Base-by-base conservation (phyloP, 2,329 filamentous ascomycete genomes). In the Colletotrichum sp. region DNA sequence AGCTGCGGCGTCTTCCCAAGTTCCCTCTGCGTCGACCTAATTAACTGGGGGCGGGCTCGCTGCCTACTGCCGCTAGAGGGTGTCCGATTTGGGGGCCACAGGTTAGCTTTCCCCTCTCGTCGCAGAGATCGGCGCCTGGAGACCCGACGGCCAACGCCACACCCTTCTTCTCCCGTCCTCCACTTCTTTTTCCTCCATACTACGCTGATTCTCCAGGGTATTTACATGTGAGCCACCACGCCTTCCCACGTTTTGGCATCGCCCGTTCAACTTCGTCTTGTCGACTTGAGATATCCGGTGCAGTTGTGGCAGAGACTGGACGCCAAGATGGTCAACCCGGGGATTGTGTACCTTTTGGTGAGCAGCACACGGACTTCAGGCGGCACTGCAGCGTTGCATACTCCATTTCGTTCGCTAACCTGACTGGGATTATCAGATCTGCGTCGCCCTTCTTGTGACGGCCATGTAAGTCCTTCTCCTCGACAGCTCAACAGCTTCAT, bases 331-430 rank as follows among this genome's bases (percentile, higher is more conserved):
- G 69, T 82, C 62, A 81, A 81, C 39, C 81, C 81, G 2, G 81
- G 82, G 12, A 44, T 84, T 12, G 75, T 81, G 6, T 84, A 82
- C 72, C 74, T 85, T 66, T 75, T 83, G 72, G 84, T 84, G 73
- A 78, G 81, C 16, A n/a, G 18, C 28, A 0, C 18, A 26, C 32
- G 4, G 44, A 36, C 65, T 30, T 24, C 65, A 55, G 15, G 21
- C 44, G 44, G 44, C 44, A 52, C 4, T 52, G n/a, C 44, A 52
- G n/a, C 1, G 44, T 49, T 7, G 1, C 10, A 36, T 57, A 7
- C 44, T 2, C 21, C 34, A 64, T 24, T 64, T 7, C 15, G 32
- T 30, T 28, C 10, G 28, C 69, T 70, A 21, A 76, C 30, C 59
- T 63, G 18, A 63, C 59, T 34, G n/a, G 59, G 26, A 18, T 32